phyloP scores from a whole-genome alignment of 139 green algal species.

The Chlorella sorokiniana region DNA sequence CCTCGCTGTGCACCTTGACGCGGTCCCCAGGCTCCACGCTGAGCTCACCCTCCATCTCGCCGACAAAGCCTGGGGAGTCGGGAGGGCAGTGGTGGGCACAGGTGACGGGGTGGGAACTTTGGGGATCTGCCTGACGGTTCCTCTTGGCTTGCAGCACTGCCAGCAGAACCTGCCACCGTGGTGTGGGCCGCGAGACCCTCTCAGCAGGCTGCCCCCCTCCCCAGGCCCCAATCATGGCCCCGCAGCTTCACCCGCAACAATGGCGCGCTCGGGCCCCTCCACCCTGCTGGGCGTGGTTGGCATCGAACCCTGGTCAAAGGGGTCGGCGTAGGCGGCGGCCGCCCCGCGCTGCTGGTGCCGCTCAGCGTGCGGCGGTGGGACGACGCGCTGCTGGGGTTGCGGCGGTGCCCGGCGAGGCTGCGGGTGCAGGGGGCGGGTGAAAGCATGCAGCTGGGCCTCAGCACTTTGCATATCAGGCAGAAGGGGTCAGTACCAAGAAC shows the following conservation, averaged over 20 bases:
- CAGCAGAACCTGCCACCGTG: no score
- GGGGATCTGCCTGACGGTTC: no score
- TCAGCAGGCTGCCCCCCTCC: no score
- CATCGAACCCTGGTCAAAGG: conserved; percentile 11
- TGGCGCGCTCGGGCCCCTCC: conserved; percentile 30
- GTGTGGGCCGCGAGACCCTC: no score
- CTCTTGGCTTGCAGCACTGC: no score
- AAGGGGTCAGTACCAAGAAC: no score
- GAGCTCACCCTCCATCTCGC: conserved; percentile 50
- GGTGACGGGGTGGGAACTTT: no score
- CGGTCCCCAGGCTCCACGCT: conserved; percentile 41
- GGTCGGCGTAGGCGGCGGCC: background rate
- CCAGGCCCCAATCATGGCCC: background rate
- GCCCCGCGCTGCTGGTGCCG: background rate
- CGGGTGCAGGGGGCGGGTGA: background rate
- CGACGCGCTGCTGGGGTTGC: conserved; percentile 6
- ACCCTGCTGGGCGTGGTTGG: conserved; percentile 32
- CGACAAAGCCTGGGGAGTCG: background rate
- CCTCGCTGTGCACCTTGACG: conserved; percentile 47
- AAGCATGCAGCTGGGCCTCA: no score
- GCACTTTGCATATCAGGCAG: no score
- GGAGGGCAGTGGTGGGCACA: background rate
- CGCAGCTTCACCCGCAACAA: conserved; percentile 4
- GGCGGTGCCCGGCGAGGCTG: background rate
- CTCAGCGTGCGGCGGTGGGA: conserved; percentile 41